These are phyloP conservation scores for Penicillium canescens DNA, from an alignment of 495 filamentous ascomycete genomes.

Conservation along the genomic window DNA sequence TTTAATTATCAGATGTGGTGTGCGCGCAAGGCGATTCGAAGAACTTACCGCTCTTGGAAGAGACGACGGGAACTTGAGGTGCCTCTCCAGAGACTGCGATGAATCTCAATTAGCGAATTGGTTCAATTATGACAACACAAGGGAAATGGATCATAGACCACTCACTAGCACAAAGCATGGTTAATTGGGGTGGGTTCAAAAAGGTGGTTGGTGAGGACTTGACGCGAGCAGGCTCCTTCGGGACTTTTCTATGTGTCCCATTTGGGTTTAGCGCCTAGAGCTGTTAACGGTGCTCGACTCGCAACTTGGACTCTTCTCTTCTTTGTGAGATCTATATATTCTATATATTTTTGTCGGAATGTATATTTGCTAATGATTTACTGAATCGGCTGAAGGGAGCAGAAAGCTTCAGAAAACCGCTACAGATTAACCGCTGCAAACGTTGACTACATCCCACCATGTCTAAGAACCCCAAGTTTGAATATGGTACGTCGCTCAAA, in stretches of 20 bases:
- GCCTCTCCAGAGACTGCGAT: slow-evolving; percentile 90
- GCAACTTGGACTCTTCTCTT: background rate
- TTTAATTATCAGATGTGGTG: slow-evolving; percentile 25
- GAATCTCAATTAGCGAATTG: slow-evolving; percentile 23
- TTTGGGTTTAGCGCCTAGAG: slow-evolving; percentile 38
- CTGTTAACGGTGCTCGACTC: slow-evolving; percentile 18
- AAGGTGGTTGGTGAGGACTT: slow-evolving; percentile 24
- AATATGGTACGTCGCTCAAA: slow-evolving; percentile 40
- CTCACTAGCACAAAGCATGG: slow-evolving; percentile 77
- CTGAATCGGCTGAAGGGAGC: background rate
- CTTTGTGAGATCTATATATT: background rate
- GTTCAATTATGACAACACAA: background rate
- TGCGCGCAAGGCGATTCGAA: slow-evolving; percentile 6
- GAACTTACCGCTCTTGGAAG: slow-evolving; percentile 83
- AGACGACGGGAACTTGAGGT: slow-evolving; percentile 91
- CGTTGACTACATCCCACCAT: slow-evolving; percentile 24
- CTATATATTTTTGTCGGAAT: background rate
- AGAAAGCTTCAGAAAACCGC: slow-evolving; percentile 3
- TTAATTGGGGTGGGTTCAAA: slow-evolving; percentile 31
- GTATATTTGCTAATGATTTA: background rate
- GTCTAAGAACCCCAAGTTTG: slow-evolving; percentile 49
- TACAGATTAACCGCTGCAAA: slow-evolving; percentile 9
- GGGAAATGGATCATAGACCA: slow-evolving; percentile 4
- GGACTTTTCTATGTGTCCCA: slow-evolving; percentile 44
- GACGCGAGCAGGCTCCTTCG: slow-evolving; percentile 39